These are phyloP conservation scores for Teunomyces cretensis DNA, from an alignment of 805 yeast genomes.

Conservation along the genomic window DNA sequence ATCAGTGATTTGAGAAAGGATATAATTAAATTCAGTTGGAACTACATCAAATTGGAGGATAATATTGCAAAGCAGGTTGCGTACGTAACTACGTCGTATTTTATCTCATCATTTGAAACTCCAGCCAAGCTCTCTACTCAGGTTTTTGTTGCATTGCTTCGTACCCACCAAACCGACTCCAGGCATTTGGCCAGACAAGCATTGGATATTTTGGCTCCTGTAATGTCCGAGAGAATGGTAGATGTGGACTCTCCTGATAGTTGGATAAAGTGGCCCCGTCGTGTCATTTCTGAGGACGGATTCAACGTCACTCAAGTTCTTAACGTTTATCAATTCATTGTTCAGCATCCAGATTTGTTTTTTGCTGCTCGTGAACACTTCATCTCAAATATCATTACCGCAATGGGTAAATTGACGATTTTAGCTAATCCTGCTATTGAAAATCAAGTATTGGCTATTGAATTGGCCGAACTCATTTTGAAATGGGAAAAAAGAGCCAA, in stretches of 20 bases:
- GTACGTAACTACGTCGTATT: constrained; percentile 81
- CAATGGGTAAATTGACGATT: constrained; percentile 87
- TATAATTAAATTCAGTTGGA: constrained; percentile 93
- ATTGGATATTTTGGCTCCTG: constrained; percentile 84
- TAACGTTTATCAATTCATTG: constrained; percentile 85
- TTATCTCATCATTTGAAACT: constrained; percentile 84
- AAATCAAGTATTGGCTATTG: constrained; percentile 83
- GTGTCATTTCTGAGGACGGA: constrained; percentile 88
- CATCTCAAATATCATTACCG: constrained; percentile 82
- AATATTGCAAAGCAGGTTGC: constrained; percentile 88
- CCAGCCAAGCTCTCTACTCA: constrained; percentile 87
- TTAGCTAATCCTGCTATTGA: constrained; percentile 75
- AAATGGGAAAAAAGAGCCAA: constrained; percentile 74
- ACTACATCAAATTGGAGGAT: constrained; percentile 85
- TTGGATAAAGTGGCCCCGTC: constrained; percentile 95
- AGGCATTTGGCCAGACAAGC: constrained; percentile 83
- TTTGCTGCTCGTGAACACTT: constrained; percentile 86
- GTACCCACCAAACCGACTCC: constrained; percentile 84
- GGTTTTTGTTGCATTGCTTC: constrained; percentile 83
- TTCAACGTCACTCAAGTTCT: constrained; percentile 82
- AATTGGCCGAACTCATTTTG: constrained; percentile 79
- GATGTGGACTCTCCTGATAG: constrained; percentile 52
- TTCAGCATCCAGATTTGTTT: constrained; percentile 80
- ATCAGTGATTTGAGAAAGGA: constrained; percentile 71
- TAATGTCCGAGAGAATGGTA: constrained; percentile 65